These are phyloP conservation scores for Beauveria sp. DNA, from an alignment of 2,329 filamentous ascomycete species.

Conservation along the genomic window DNA sequence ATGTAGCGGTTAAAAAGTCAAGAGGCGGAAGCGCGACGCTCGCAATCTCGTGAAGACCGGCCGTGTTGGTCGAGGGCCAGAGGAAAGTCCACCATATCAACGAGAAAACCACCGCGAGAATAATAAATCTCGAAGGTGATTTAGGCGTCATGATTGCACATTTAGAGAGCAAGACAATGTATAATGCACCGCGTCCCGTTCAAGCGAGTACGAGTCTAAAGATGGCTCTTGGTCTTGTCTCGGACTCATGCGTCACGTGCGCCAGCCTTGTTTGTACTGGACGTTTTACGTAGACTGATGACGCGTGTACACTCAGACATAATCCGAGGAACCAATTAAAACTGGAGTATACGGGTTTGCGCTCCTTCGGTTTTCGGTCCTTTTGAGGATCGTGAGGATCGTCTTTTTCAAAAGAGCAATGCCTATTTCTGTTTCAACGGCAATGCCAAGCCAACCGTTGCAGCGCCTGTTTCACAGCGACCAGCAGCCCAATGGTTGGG, in stretches of 20 bases:
- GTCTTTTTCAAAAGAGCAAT: too few species aligned
- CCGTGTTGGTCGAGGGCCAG: neutral
- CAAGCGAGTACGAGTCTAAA: too few species aligned
- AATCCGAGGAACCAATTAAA: neutral
- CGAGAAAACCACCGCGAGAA: neutral
- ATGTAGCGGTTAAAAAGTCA: constrained; percentile 5
- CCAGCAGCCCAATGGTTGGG: neutral
- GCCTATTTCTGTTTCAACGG: neutral
- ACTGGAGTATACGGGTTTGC: too few species aligned
- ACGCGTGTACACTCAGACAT: neutral
- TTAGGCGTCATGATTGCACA: neutral
- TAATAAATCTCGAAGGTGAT: neutral
- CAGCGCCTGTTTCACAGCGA: neutral
- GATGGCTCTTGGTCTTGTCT: too few species aligned
- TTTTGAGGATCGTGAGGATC: too few species aligned
- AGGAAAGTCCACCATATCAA: constrained; percentile 3
- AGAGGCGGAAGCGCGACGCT: constrained; percentile 2
- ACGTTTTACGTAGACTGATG: neutral
- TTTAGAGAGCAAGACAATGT: neutral
- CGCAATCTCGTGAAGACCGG: neutral
- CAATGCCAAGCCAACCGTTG: neutral
- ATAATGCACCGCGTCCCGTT: neutral
- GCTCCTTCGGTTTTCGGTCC: too few species aligned
- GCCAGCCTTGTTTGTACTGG: neutral
- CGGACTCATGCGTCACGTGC: neutral